phyloP scores from a whole-genome alignment of 1,284 basidiomycete genomes.

The Microbotryomycetes sp. region DNA sequence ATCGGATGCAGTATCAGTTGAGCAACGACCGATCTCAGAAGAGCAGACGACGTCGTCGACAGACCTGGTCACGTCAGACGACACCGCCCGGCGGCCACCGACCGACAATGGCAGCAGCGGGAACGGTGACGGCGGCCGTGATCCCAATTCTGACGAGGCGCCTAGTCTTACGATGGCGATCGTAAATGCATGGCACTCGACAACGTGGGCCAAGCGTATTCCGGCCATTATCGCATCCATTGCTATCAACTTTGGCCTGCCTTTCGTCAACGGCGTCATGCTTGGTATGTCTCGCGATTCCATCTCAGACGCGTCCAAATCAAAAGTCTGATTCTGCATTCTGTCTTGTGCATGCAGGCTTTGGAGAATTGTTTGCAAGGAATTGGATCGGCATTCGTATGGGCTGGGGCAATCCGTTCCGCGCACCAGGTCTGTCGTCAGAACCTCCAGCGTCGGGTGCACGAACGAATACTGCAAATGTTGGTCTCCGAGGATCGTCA shows the following conservation, averaged over 20 bases:
- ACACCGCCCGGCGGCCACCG: not conserved
- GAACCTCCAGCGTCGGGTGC: not conserved
- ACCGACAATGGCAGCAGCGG: constrained; percentile 1
- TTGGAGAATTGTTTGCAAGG: constrained; percentile 94
- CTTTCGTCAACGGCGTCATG: constrained; percentile 97
- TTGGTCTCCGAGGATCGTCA: not conserved
- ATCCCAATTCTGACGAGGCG: constrained; percentile 33
- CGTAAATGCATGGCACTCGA: constrained; percentile 61
- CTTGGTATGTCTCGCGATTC: constrained; percentile 47
- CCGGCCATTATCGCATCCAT: constrained; percentile 71
- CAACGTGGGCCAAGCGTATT: constrained; percentile 51
- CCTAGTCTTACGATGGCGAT: constrained; percentile 64
- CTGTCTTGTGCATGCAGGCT: constrained; percentile 44
- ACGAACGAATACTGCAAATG: not conserved
- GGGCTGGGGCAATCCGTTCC: constrained; percentile 37
- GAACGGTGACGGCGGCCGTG: not conserved
- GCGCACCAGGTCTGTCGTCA: not conserved
- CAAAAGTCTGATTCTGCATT: not conserved
- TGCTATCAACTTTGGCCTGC: constrained; percentile 84
- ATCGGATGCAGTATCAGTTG: not conserved
- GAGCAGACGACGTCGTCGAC: not conserved
- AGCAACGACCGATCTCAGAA: not conserved
- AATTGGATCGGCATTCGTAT: constrained; percentile 65
- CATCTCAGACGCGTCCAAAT: not conserved
- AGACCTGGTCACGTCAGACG: not conserved